A percentile compares a stretch with the other conserved stretches of the same genome.
Evolutionary conservation across 495 filamentous ascomycete genomes (phyloP).

Genomic region (Platismatia glauca): DNA sequence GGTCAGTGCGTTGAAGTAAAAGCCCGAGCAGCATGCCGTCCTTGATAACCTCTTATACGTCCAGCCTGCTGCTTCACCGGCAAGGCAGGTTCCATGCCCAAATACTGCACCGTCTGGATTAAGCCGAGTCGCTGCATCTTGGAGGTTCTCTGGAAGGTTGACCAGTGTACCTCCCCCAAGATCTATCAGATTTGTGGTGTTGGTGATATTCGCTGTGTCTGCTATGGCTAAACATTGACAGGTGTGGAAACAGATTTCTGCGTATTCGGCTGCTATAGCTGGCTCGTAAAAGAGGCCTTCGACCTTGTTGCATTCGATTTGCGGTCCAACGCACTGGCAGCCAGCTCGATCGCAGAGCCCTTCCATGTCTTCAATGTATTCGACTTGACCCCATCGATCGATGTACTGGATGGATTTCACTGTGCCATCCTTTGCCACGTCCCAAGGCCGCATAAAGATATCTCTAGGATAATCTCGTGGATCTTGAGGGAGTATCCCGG

Average conservation of each 20-base stretch:
- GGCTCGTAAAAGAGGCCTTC: not conserved
- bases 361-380: not conserved
- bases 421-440: not conserved
- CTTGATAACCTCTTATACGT: not conserved
- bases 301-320: not conserved
- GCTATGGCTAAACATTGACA: not conserved
- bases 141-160: not conserved
- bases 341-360: conserved; percentile 4
- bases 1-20: conserved; percentile 3
- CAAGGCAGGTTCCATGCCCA: not conserved
- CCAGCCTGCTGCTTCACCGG: not conserved
- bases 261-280: conserved; percentile 1
- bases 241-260: not conserved
- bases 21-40: not conserved
- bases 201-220: not conserved
- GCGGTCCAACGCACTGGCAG: not conserved
- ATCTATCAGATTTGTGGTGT: not conserved
- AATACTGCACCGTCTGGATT: not conserved
- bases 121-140: not conserved
- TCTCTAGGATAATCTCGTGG: not conserved
- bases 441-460: not conserved
- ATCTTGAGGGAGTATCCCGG: not conserved
- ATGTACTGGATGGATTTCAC: not conserved
- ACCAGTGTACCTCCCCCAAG: not conserved
- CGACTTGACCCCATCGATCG: not conserved